A percentile compares a stretch with the other conserved stretches of the same genome.
phyloP scores from a whole-genome alignment of 768 basidiomycete genomes.

The Naganishia onofrii region DNA sequence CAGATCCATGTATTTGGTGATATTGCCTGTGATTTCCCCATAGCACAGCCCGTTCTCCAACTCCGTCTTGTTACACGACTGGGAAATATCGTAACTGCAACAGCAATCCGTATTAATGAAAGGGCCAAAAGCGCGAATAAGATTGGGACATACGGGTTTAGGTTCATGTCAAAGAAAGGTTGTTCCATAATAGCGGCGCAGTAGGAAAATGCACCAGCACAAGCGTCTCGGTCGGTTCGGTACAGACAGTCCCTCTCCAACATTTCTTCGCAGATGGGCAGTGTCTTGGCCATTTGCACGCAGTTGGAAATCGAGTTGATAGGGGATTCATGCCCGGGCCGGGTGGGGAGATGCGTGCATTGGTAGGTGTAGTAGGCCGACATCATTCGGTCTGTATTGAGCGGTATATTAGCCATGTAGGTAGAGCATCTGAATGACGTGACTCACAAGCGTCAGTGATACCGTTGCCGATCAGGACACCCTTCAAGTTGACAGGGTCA shows the following conservation, averaged over 20 bases:
- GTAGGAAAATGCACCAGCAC: slow-evolving; percentile 65
- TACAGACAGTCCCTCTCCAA: slow-evolving; percentile 65
- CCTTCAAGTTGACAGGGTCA: slow-evolving; percentile 64
- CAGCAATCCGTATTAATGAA: slow-evolving; percentile 38
- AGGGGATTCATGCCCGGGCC: slow-evolving; percentile 33
- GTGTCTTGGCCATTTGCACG: slow-evolving; percentile 52
- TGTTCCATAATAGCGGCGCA: slow-evolving; percentile 62
- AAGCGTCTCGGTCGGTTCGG: slow-evolving; percentile 65
- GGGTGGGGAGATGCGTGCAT: slow-evolving; percentile 42
- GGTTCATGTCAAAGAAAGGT: slow-evolving; percentile 53
- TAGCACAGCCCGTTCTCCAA: slow-evolving; percentile 61
- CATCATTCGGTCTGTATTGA: slow-evolving; percentile 31
- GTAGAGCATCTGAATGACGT: slow-evolving; percentile 15
- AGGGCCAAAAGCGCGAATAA: not conserved
- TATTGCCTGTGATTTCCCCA: slow-evolving; percentile 58
- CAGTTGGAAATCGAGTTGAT: slow-evolving; percentile 43
- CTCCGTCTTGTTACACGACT: slow-evolving; percentile 58
- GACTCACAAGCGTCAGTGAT: slow-evolving; percentile 45
- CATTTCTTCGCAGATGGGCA: slow-evolving; percentile 66
- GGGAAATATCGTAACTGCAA: slow-evolving; percentile 66
- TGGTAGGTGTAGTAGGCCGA: slow-evolving; percentile 47
- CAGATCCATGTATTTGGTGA: slow-evolving; percentile 64
- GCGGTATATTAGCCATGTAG: not conserved
- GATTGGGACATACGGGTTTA: slow-evolving; percentile 50
- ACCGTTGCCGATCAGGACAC: slow-evolving; percentile 68